A percentile compares a stretch with the other conserved stretches of the same genome.
phyloP scores from a whole-genome alignment of 1,139 yeast species.

The Sugiyamaella japonica region DNA sequence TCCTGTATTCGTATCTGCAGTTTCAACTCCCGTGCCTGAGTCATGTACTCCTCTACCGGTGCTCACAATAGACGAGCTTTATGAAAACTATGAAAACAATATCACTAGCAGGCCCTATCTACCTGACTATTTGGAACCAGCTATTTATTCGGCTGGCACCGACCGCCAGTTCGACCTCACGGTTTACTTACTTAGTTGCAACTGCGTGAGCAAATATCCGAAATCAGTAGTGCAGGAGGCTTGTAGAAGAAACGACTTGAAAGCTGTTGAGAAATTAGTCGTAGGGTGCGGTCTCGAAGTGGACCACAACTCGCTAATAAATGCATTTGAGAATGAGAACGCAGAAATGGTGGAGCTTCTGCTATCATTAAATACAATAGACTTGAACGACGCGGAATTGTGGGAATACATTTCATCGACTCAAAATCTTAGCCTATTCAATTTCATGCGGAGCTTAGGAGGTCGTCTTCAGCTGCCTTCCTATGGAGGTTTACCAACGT shows the following conservation, averaged over 20 bases:
- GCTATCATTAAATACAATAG: background rate
- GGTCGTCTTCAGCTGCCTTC: background rate
- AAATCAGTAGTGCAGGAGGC: slow-evolving; percentile 4
- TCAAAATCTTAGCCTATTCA: slow-evolving; percentile 1
- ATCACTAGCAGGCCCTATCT: background rate
- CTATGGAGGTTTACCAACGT: background rate
- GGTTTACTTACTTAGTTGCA: slow-evolving; percentile 1
- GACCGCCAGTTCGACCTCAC: slow-evolving; percentile 8
- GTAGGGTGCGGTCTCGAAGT: background rate
- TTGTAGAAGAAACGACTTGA: background rate
- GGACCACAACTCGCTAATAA: slow-evolving; percentile 3
- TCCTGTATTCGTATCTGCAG: background rate
- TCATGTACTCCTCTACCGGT: background rate
- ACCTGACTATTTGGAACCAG: slow-evolving; percentile 13
- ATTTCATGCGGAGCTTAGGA: slow-evolving; percentile 1
- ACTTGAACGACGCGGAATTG: slow-evolving; percentile 3
- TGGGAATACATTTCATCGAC: slow-evolving; percentile 9
- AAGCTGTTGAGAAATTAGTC: background rate
- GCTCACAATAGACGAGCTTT: background rate
- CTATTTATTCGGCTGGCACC: background rate
- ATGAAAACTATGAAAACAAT: background rate
- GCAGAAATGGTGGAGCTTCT: slow-evolving; percentile 10
- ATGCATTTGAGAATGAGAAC: slow-evolving; percentile 10
- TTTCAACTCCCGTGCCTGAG: background rate
- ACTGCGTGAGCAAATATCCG: slow-evolving; percentile 12